Conservation (phyloP, 2,329 filamentous ascomycete genomes). For the Colletotrichum sojae region DNA sequence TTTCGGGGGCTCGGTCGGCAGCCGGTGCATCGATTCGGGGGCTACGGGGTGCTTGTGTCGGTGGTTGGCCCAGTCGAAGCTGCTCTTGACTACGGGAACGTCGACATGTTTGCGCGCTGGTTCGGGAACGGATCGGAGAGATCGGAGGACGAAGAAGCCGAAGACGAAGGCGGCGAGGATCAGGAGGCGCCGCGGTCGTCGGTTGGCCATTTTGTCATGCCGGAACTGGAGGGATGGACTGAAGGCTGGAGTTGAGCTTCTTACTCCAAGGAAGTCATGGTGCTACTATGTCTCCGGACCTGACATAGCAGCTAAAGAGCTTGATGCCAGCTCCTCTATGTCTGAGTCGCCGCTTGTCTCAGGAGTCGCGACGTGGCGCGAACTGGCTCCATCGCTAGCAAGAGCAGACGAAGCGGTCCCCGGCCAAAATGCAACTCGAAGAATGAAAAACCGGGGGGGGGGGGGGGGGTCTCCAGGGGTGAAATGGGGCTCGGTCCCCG, state of each 20-base stretch:
- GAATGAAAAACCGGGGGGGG: not conserved
- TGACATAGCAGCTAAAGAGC: not conserved
- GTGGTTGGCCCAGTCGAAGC: conserved; percentile 39
- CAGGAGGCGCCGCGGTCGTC: conserved; percentile 39
- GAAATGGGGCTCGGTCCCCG: not conserved
- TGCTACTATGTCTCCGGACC: not conserved
- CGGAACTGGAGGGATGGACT: not conserved
- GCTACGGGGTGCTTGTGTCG: conserved; percentile 30
- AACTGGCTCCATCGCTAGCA: conserved; percentile 3
- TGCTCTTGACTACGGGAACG: conserved; percentile 33
- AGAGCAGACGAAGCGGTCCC: not conserved
- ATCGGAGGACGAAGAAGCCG: conserved; percentile 22
- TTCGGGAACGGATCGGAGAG: conserved; percentile 4
- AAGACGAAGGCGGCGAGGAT: conserved; percentile 34
- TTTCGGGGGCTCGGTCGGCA: conserved; percentile 24
- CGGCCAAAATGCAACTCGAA: conserved; percentile 6
- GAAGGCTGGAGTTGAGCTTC: not conserved
- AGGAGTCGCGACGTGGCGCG: conserved; percentile 26
- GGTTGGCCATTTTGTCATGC: conserved; percentile 40
- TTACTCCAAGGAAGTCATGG: not conserved
- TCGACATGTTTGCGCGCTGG: conserved; percentile 22
- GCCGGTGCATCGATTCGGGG: conserved; percentile 33
- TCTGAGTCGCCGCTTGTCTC: conserved; percentile 14
- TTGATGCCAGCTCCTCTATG: not conserved
- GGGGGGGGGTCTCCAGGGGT: not conserved